Evolutionary conservation across 768 basidiomycete genomes (phyloP), one percentile per base, ranked within the genome.

Genomic region (Boletus insuetus): DNA sequence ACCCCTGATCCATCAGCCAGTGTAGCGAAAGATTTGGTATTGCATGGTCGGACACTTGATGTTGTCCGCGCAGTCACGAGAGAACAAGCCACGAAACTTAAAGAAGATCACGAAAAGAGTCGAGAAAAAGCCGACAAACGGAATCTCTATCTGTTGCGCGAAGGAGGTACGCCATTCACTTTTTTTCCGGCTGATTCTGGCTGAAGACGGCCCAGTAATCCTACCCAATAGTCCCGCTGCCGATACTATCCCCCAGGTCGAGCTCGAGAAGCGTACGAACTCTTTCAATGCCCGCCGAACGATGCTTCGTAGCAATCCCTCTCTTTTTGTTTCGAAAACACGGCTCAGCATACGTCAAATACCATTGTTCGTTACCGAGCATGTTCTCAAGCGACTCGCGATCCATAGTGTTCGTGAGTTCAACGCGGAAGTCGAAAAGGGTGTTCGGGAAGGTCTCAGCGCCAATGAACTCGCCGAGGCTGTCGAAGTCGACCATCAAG

Each of bases 311-410:
- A 87, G 87, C 13, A 98, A 98, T 70, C 96, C 97, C 0, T 90
- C 92, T 0, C 78, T 99, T 6, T 99, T 88, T 75, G 89, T 99
- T 64, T 98, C 95, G 26, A 89, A 86, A 66, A 98, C 93, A 0
- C 93, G 97, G 57, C 84, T 99, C 40, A 94, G 91, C 55, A 82
- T 99, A 56, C 91, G 97, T 4, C 93, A 97, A 64, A 81, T 99
- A 22, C 97, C 97, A 0, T 75, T 89, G 0, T 96, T 89, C 67
- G 94, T 86, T 14, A 91, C 91, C 0, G 96, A 99, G 67, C 87
- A 91, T 40, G 82, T 89, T 63, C 80, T 98, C 55, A 96, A 94
- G 67, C 88, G 90, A 3, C 82, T 99, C 20, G 90, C 90, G 2
- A 80, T 86, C 20, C 87, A 97, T 64, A 87, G 93, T 4, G 74